Base-by-base conservation (phyloP, 208 protist species). In the Porcisia deanei region DNA sequence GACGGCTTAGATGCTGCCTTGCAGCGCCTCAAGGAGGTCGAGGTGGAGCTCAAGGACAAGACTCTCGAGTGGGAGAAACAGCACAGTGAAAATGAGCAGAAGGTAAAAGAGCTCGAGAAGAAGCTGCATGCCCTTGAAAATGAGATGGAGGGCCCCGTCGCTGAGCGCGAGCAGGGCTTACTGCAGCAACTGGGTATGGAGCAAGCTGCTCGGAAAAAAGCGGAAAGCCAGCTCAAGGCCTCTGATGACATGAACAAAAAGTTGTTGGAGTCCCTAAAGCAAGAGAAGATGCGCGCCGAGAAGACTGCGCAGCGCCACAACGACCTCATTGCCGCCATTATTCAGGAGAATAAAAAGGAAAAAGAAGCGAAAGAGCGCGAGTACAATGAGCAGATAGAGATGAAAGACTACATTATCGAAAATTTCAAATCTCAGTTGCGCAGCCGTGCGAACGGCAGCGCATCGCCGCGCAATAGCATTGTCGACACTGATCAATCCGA, bases 321-420 rank as follows among this genome's bases (percentile, higher is more conserved):
- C 66, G 89, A 94, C 60, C 84, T 94, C n/a, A 90, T 96, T 75
- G 87, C 89, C 20, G 91, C 91, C 60, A 93, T 96, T 53, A 84
- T 92, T 16, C 89, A 94, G 52, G 91, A 94, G 65, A 93, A 96
- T 76, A 93, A 94, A 71, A 93, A 91, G 68, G 89, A 96, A 80
- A 93, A 89, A 83, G 89, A 96, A 75, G 89, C 89, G 25, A 93
- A 91, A 84, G 91, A 96, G 79, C 89, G 91, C 30, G 91, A 93
- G 86, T 88, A 89, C 78, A 88, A 91, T 16, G 91, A 96, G 79
- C 79, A 92, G 65, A 79, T 94, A 14, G 88, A 90, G 67, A 78
- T 84, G 63, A 96, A 96, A 75, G 88, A 93, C 71, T 91, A 93
- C 65, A 77, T 94, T 45, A 94, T 96, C 79, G 87, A 93, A 67